A percentile compares a stretch with the other conserved stretches of the same genome.
Evolutionary conservation across 306 rosid species (phyloP).

Genomic region (Urtica urens): DNA sequence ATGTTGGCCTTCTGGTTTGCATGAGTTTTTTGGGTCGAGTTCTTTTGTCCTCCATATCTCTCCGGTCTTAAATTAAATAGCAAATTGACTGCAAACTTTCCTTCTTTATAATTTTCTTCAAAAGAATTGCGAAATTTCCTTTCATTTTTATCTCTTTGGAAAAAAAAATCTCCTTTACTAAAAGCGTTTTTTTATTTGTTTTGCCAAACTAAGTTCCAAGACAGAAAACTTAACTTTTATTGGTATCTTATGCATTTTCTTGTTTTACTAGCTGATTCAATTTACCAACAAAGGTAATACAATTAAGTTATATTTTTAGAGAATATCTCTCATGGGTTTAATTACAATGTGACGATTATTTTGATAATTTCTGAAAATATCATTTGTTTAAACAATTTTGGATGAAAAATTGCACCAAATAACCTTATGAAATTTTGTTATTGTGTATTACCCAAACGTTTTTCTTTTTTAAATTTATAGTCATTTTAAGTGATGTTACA

Average conservation of each 20-base stretch:
- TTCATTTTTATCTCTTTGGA: neutral
- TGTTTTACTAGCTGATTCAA: neutral
- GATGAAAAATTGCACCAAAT: too few species aligned
- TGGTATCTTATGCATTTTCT: neutral
- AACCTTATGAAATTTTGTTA: too few species aligned
- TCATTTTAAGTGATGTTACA: too few species aligned
- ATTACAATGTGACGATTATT: too few species aligned
- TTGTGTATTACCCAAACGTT: too few species aligned
- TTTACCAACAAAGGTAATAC: neutral
- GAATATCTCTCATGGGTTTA: too few species aligned
- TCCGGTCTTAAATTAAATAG: neutral
- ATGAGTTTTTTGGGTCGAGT: conserved; percentile 14
- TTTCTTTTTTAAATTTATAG: too few species aligned
- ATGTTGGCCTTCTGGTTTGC: conserved; percentile 24
- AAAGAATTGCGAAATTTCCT: too few species aligned
- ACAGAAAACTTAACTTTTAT: neutral
- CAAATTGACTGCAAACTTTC: conserved; percentile 1
- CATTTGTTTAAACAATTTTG: too few species aligned
- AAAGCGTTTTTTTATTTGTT: neutral
- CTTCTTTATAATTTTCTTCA: neutral
- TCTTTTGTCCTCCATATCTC: neutral
- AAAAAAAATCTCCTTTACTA: neutral
- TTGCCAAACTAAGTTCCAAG: conserved; percentile 2
- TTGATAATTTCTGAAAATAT: too few species aligned
- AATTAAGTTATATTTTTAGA: neutral